These are phyloP conservation scores for Nothophaeocryptopus gaeumannii DNA, from an alignment of 2,329 filamentous ascomycete genomes.

Conservation along the genomic window DNA sequence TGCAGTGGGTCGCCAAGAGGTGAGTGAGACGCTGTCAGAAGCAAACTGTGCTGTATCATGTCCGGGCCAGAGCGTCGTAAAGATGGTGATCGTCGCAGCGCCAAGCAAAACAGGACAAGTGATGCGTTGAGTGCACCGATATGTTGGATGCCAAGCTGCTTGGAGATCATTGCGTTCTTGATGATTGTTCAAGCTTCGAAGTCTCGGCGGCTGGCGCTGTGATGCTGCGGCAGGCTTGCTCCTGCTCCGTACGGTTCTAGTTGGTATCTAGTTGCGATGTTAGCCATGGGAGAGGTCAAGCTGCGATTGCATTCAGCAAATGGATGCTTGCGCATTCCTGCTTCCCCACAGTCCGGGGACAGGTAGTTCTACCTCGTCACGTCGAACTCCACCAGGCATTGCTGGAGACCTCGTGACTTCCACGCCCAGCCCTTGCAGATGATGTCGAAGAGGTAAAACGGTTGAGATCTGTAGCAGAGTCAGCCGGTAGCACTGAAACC, in stretches of 20 bases:
- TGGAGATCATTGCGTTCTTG: conserved; percentile 5
- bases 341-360: background rate
- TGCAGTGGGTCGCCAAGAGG: conserved; percentile 21
- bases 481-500: conserved; percentile 4
- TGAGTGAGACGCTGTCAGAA: conserved; percentile 19
- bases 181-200: background rate
- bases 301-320: conserved; percentile 1
- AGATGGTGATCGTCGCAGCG: conserved; percentile 17
- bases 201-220: conserved; percentile 6
- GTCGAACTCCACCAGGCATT: background rate
- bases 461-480: conserved; percentile 8
- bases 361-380: background rate
- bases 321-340: background rate
- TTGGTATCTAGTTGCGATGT: background rate
- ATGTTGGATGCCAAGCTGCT: conserved; percentile 17
- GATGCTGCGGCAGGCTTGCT: background rate
- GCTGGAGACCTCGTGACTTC: background rate
- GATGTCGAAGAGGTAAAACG: conserved; percentile 3
- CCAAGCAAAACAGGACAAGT: conserved; percentile 12
- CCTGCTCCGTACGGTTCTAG: background rate
- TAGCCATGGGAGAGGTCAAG: background rate
- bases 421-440: conserved; percentile 12
- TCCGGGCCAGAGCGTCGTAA: conserved; percentile 4
- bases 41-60: conserved; percentile 16
- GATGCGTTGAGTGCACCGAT: conserved; percentile 16